A percentile compares a stretch with the other conserved stretches of the same genome.
These are phyloP conservation scores for Fraxinus velutina DNA, from an alignment of 305 asterid species.

Conservation along the genomic window DNA sequence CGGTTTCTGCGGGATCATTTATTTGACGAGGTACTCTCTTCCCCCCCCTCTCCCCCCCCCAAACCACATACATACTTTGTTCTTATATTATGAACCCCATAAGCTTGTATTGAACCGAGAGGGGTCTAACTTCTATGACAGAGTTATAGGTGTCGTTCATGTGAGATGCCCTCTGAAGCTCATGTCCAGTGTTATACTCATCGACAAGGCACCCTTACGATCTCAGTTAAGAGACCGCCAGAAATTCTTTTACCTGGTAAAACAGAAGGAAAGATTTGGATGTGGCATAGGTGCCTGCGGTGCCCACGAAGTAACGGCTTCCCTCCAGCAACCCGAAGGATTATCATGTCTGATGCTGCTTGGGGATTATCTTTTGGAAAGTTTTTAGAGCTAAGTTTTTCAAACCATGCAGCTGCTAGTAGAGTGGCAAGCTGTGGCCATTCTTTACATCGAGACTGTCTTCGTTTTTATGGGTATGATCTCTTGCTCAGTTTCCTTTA, in stretches of 20 bases:
- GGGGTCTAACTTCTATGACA: slow-evolving; percentile 35
- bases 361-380: slow-evolving; percentile 97
- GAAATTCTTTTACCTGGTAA: slow-evolving; percentile 73
- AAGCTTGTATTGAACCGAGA: slow-evolving; percentile 21
- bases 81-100: background rate
- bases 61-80: slow-evolving; percentile 2
- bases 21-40: slow-evolving; percentile 71
- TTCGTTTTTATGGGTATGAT: slow-evolving; percentile 89
- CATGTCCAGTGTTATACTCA: slow-evolving; percentile 97
- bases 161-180: slow-evolving; percentile 95
- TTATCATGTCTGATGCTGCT: slow-evolving; percentile 98
- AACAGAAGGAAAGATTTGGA: slow-evolving; percentile 89
- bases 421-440: slow-evolving; percentile 99
- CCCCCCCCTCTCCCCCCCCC: slow-evolving; percentile 21
- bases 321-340: slow-evolving; percentile 90
- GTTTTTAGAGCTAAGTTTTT: slow-evolving; percentile 96
- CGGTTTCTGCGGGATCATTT: slow-evolving; percentile 83
- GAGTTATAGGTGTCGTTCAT: slow-evolving; percentile 72
- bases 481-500: slow-evolving; percentile 18
- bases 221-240: slow-evolving; percentile 80
- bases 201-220: slow-evolving; percentile 87
- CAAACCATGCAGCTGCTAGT: slow-evolving; percentile 97
- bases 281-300: slow-evolving; percentile 98
- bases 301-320: slow-evolving; percentile 82
- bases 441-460: slow-evolving; percentile 91